A percentile compares a stretch with the other conserved stretches of the same genome.
Conservation (phyloP, 495 filamentous ascomycete species). For the Penicillium robsamsonii region DNA sequence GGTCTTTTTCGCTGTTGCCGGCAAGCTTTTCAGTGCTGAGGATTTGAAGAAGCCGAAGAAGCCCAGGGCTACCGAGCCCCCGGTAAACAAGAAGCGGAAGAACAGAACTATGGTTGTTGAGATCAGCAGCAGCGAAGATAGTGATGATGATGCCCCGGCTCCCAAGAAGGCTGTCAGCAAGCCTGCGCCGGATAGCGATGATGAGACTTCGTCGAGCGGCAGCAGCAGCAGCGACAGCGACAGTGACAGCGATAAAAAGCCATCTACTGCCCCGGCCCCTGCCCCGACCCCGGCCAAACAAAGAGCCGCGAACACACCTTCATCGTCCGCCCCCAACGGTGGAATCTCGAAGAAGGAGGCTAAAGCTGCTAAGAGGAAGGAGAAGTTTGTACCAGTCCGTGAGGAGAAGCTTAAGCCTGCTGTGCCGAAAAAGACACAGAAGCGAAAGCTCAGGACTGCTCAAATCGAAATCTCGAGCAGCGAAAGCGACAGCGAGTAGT, state of each 20-base stretch:
- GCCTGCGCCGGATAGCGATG: constrained; percentile 14
- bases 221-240: constrained; percentile 18
- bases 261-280: constrained; percentile 4
- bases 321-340: background rate
- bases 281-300: background rate
- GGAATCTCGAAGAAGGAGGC: constrained; percentile 1
- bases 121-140: constrained; percentile 45
- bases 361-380: constrained; percentile 11
- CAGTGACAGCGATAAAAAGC: constrained; percentile 19
- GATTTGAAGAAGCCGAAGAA: constrained; percentile 34
- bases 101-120: constrained; percentile 50
- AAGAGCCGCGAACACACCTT: background rate
- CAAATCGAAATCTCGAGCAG: constrained; percentile 32
- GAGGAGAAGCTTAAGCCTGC: constrained; percentile 5
- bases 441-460: constrained; percentile 28
- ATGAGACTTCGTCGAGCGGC: constrained; percentile 21
- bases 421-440: constrained; percentile 32
- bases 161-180: constrained; percentile 18
- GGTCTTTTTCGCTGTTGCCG: constrained; percentile 43
- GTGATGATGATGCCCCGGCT: constrained; percentile 14
- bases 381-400: constrained; percentile 5
- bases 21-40: constrained; percentile 31
- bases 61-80: constrained; percentile 32
- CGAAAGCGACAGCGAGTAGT: constrained; percentile 32
- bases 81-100: constrained; percentile 55